A percentile compares a stretch with the other conserved stretches of the same genome.
Evolutionary conservation across 441 rosid genomes (phyloP).

Genomic region (Erodium moschatum): DNA sequence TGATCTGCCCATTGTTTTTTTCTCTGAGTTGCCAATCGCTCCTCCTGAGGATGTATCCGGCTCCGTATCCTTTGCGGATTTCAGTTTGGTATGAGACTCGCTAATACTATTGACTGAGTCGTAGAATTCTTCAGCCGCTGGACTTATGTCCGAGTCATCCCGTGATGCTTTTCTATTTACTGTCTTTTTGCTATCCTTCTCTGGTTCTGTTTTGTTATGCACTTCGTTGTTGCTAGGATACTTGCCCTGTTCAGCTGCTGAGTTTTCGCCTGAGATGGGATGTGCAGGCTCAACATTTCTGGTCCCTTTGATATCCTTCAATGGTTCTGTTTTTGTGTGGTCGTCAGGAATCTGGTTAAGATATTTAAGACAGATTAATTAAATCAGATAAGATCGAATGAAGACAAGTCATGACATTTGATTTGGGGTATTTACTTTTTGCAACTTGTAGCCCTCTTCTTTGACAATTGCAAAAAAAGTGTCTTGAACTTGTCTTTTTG

Average conservation of each 20-base stretch:
- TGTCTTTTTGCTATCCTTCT: slow-evolving; percentile 20
- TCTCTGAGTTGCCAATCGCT: no score
- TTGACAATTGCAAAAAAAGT: no score
- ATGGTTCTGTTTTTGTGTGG: background rate
- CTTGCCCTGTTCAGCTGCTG: background rate
- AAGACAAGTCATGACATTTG: slow-evolving; percentile 1
- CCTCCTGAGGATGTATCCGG: no score
- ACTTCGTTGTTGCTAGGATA: background rate
- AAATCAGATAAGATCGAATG: slow-evolving; percentile 4
- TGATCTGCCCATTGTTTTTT: no score
- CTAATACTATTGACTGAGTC: slow-evolving; percentile 14
- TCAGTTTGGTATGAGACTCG: background rate
- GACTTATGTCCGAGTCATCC: slow-evolving; percentile 19
- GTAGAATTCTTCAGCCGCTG: slow-evolving; percentile 21
- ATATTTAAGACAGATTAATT: slow-evolving; percentile 11
- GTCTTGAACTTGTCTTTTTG: no score
- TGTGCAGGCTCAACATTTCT: background rate
- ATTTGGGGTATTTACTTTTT: background rate
- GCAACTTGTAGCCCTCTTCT: no score
- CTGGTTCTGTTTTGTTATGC: slow-evolving; percentile 31
- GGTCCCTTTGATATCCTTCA: slow-evolving; percentile 2
- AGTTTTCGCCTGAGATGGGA: background rate
- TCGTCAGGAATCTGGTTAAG: background rate
- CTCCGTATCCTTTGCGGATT: background rate
- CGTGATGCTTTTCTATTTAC: slow-evolving; percentile 16